A percentile compares a stretch with the other conserved stretches of the same genome.
Conservation (phyloP, 176 grass and related monocot genomes). For the Triticum monococcum region DNA sequence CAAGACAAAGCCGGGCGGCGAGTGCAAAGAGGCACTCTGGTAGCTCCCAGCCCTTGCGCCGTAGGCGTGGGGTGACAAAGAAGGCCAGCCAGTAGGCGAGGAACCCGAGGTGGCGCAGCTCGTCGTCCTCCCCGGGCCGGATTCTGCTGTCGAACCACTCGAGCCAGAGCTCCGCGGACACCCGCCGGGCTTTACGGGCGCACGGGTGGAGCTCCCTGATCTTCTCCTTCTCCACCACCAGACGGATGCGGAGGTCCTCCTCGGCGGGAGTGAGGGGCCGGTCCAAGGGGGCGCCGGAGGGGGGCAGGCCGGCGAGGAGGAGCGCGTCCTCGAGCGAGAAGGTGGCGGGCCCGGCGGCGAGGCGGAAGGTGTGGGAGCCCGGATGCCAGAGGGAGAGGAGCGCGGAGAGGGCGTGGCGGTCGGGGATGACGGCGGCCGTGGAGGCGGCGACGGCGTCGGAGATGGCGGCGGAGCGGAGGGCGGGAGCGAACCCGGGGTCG, state of each 20-base stretch:
- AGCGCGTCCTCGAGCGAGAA: constrained; percentile 68
- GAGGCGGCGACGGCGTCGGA: constrained; percentile 26
- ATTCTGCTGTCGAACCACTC: constrained; percentile 55
- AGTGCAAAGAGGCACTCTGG: constrained; percentile 33
- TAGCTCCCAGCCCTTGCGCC: constrained; percentile 18
- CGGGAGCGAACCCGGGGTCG: background rate
- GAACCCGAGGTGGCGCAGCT: constrained; percentile 53
- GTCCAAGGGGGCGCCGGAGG: constrained; percentile 43
- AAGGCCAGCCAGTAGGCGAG: constrained; percentile 61
- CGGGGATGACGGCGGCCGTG: constrained; percentile 26
- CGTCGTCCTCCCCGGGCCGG: constrained; percentile 38
- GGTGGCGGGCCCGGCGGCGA: constrained; percentile 35
- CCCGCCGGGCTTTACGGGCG: constrained; percentile 31
- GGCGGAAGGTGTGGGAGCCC: constrained; percentile 31
- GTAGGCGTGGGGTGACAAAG: constrained; percentile 29
- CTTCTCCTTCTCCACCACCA: constrained; percentile 65
- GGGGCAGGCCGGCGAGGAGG: constrained; percentile 40
- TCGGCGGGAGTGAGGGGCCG: constrained; percentile 29
- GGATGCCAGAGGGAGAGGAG: constrained; percentile 45
- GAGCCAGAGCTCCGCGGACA: constrained; percentile 47
- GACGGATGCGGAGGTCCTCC: constrained; percentile 37
- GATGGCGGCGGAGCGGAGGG: constrained; percentile 21
- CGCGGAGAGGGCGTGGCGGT: constrained; percentile 30
- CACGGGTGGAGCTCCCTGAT: constrained; percentile 55
- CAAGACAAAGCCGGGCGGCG: constrained; percentile 46